Conservation (phyloP, 495 filamentous ascomycete genomes). For the Annulohypoxylon maeteangense region DNA sequence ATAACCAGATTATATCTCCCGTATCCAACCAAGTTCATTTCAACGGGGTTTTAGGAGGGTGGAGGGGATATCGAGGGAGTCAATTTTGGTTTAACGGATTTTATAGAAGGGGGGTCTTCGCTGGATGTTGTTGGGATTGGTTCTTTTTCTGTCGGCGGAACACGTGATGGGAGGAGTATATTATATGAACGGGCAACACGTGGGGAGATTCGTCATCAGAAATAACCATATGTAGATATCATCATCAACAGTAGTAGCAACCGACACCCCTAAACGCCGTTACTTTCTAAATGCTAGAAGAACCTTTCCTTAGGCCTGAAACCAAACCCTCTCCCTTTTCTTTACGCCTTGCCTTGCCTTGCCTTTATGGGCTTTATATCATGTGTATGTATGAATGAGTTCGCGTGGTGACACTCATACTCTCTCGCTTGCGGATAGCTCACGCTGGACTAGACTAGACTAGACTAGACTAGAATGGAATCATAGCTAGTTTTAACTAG, state of each 20-base stretch:
- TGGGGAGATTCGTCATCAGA: neutral
- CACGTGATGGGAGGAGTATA: slow-evolving; percentile 14
- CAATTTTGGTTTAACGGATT: slow-evolving; percentile 16
- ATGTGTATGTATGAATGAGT: neutral
- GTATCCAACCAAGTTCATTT: slow-evolving; percentile 21
- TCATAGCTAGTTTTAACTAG: neutral
- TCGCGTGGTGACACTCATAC: neutral
- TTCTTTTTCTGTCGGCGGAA: slow-evolving; percentile 10
- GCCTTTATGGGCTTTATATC: neutral
- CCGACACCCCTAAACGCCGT: slow-evolving; percentile 32
- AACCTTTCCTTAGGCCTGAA: neutral
- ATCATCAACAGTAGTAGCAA: slow-evolving; percentile 17
- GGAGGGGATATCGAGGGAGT: neutral
- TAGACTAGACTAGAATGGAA: neutral
- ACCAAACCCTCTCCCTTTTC: slow-evolving; percentile 10
- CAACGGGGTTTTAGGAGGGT: neutral
- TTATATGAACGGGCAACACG: neutral
- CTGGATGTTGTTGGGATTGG: slow-evolving; percentile 3
- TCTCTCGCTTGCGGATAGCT: neutral
- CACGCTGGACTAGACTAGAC: neutral
- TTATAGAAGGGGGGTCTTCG: slow-evolving; percentile 10
- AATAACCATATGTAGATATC: slow-evolving; percentile 25
- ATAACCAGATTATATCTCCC: slow-evolving; percentile 7
- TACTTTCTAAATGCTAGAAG: slow-evolving; percentile 34
- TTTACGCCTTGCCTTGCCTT: slow-evolving; percentile 21